Base-by-base conservation (phyloP, 495 filamentous ascomycete species). In the Recurvomyces mirabilis region DNA sequence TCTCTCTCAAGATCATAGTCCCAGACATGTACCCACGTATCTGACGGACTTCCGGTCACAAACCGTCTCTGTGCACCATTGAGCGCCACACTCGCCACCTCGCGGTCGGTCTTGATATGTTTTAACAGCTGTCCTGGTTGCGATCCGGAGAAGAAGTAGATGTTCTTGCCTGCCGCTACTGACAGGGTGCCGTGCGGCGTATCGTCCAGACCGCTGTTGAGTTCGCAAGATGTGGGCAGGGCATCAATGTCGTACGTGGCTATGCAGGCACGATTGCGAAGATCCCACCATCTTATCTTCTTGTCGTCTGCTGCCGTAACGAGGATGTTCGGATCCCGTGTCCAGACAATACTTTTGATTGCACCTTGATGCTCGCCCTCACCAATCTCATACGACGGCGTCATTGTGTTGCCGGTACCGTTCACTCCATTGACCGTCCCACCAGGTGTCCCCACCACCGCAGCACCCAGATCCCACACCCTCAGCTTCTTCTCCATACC, bases 301-400 rank as follows among this genome's bases (percentile, higher is more conserved):
- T 87, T 85, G 59, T 94, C 88, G 34, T 94, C 86, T 7, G 86
- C 81, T 4, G 82, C 83, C 0, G 91, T 96, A 38, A 91, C 81
- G 44, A 98, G 67, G 52, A 87, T 74, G 52, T 88, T 94, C 33
- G 81, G 81, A 51, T 94, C 85, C 34, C 68, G 68, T 47, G 83
- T 81, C 91, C 91, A 98, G 44, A 95, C 76, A 41, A 98, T 89
- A 40, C 82, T 83, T 61, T 93, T 96, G 68, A 98, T 95, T 17
- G 82, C 79, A 33, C 82, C 86, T 15, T 71, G 74, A 60, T 98
- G 91, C 10, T 81, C 68, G 15, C 83, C 85, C 9, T 79, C 68
- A 1, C 85, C 91, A 44, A 98, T 85, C 62, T 96, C 91, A 56
- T 87, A 89, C 42, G 46, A 57, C 3, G 34, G 48, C 12, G 48